Conservation (phyloP, 768 basidiomycete genomes). For the Rhodotorula diobovata region DNA sequence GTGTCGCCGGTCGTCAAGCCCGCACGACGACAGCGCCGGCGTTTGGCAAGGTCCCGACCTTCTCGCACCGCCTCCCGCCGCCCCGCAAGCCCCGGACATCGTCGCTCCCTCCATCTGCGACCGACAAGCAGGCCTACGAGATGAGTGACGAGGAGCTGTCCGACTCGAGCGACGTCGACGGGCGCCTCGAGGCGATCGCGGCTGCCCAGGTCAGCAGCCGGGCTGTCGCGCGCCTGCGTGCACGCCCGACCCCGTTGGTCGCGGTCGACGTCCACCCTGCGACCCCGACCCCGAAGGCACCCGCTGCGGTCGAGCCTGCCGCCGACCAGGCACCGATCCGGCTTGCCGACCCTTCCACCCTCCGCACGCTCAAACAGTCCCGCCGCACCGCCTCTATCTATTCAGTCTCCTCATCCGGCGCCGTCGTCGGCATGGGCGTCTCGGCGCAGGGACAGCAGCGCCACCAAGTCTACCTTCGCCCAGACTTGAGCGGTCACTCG, state of each 20-base stretch:
- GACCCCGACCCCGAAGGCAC: background rate
- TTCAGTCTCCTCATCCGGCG: background rate
- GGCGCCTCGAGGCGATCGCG: background rate
- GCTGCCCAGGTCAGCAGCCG: slow-evolving; percentile 1
- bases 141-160: background rate
- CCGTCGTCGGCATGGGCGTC: background rate
- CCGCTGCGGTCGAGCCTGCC: too few species aligned
- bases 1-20: background rate
- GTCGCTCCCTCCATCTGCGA: too few species aligned
- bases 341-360: background rate
- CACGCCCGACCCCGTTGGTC: background rate
- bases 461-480: background rate
- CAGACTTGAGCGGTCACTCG: background rate
- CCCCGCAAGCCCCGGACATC: background rate
- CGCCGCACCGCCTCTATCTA: slow-evolving; percentile 17
- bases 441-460: background rate
- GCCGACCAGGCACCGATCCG: background rate
- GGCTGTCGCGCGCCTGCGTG: background rate
- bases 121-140: background rate
- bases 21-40: background rate
- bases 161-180: background rate
- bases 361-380: background rate
- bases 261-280: background rate
- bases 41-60: slow-evolving; percentile 27
- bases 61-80: slow-evolving; percentile 13